Conservation (phyloP, 768 basidiomycete genomes). For the Russula compacta region DNA sequence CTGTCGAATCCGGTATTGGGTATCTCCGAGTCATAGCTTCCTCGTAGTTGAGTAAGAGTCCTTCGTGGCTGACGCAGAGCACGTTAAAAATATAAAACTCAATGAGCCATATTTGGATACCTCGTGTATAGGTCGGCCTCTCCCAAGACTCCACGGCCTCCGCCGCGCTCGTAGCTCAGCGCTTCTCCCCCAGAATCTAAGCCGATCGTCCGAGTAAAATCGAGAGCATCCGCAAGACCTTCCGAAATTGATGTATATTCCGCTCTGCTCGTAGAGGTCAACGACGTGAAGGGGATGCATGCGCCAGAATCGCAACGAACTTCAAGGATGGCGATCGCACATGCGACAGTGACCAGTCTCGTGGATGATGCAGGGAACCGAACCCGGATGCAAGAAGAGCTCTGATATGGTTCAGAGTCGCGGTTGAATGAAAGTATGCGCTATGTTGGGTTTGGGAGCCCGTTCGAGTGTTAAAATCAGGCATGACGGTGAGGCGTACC, state of each 20-base stretch:
- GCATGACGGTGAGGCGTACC: constrained; percentile 31
- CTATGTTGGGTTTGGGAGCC: constrained; percentile 29
- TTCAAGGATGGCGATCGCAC: constrained; percentile 74
- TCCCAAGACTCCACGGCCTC: constrained; percentile 60
- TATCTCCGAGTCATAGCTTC: constrained; percentile 77
- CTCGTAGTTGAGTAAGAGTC: constrained; percentile 87
- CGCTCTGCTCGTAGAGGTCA: constrained; percentile 31
- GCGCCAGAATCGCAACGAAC: constrained; percentile 31
- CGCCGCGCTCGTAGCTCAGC: constrained; percentile 57
- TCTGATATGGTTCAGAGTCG: constrained; percentile 71
- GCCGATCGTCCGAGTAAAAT: constrained; percentile 87
- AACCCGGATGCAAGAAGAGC: constrained; percentile 86
- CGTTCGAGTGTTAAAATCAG: background rate
- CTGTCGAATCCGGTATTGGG: constrained; percentile 28
- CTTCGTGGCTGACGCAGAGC: constrained; percentile 64
- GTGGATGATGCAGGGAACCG: constrained; percentile 84
- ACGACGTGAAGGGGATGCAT: background rate
- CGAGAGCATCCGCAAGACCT: constrained; percentile 81
- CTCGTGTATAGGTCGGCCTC: constrained; percentile 94
- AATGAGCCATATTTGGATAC: constrained; percentile 28
- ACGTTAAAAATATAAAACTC: background rate
- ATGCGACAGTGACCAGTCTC: constrained; percentile 86
- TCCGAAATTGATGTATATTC: constrained; percentile 85
- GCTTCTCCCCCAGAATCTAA: constrained; percentile 42
- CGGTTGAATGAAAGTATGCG: constrained; percentile 91